Percentiles rank a stretch among this genome's conserved stretches.
Evolutionary conservation across 176 grass and related monocot genomes (phyloP).

Genomic region (Themeda triandra): DNA sequence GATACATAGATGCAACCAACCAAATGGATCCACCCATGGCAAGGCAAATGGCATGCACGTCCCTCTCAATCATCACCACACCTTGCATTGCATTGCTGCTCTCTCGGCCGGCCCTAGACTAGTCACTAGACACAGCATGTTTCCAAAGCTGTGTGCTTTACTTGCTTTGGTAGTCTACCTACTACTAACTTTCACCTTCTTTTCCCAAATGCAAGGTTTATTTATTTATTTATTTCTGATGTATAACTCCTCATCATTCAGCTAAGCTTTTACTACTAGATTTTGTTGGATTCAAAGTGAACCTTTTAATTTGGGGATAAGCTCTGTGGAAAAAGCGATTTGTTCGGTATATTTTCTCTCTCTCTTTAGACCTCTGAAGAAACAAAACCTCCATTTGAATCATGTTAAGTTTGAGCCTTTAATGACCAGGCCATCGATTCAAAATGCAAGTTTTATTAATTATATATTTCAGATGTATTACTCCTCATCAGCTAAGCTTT

Average conservation of each 20-base stretch:
- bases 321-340: background rate
- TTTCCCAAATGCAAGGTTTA: background rate
- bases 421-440: too few species aligned
- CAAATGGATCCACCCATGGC: background rate
- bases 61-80: constrained; percentile 6
- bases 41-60: background rate
- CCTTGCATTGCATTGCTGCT: background rate
- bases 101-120: background rate
- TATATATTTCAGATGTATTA: background rate
- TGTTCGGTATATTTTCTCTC: background rate
- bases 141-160: constrained; percentile 14
- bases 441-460: background rate
- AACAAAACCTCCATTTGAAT: background rate
- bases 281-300: background rate
- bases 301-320: background rate
- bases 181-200: background rate
- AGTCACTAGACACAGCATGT: background rate
- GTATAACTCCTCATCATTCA: background rate
- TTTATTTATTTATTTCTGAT: background rate
- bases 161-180: background rate
- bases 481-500: background rate
- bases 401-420: background rate
- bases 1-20: background rate
- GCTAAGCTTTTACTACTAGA: background rate
- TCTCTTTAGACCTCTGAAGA: background rate